These are phyloP conservation scores for Ophiostoma australiae DNA, from an alignment of 2,329 filamentous ascomycete genomes.

Conservation along the genomic window DNA sequence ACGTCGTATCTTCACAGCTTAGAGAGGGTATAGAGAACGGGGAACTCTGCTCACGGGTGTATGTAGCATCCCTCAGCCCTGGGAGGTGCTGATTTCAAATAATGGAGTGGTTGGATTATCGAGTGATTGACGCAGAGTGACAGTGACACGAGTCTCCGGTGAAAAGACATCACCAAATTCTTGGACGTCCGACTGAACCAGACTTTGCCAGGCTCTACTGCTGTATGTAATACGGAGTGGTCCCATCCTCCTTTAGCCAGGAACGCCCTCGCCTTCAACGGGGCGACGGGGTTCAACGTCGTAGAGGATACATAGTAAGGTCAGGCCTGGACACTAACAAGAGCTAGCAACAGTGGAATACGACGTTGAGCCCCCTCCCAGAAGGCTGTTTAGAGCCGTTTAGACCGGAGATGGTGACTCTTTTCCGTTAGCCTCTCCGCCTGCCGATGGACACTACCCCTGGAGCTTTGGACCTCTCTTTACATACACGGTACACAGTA, in stretches of 20 bases:
- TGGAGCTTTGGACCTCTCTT: background rate
- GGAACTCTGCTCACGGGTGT: too few relatives aligned
- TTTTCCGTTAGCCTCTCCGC: slow-evolving; percentile 15
- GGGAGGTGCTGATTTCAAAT: background rate
- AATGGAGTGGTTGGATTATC: background rate
- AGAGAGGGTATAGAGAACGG: too few relatives aligned
- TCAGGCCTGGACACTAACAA: background rate
- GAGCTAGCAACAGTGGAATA: background rate
- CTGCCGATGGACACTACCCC: slow-evolving; percentile 10
- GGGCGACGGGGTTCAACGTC: background rate
- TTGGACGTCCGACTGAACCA: background rate
- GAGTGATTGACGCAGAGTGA: background rate
- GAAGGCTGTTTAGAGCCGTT: background rate
- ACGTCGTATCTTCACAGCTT: too few relatives aligned
- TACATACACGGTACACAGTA: background rate
- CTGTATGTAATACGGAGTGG: background rate
- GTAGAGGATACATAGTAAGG: background rate
- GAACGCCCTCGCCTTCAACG: background rate
- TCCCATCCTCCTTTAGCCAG: background rate
- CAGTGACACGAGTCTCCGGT: background rate
- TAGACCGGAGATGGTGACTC: background rate
- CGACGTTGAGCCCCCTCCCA: background rate
- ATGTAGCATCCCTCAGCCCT: background rate
- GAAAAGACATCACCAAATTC: background rate
- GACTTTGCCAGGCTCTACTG: background rate